These are phyloP conservation scores for Ramaria sp. DNA, from an alignment of 768 basidiomycete genomes.

Conservation along the genomic window DNA sequence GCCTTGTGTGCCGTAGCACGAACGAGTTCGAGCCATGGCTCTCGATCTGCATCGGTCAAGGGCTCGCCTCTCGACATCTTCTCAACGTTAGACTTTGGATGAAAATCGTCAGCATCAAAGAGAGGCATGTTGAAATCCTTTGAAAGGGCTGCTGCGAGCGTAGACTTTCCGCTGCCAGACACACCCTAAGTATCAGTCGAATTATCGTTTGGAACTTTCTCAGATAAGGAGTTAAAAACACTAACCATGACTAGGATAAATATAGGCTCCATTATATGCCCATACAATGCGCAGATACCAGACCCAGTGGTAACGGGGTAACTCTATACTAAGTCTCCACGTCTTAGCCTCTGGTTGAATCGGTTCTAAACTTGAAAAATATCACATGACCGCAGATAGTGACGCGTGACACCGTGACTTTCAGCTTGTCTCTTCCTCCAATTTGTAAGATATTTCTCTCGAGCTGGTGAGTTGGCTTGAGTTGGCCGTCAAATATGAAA, in stretches of 20 bases:
- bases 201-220: background rate
- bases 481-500: too few species aligned
- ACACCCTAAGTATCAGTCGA: conserved; percentile 40
- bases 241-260: conserved; percentile 45
- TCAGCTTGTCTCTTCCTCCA: too few species aligned
- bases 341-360: too few species aligned
- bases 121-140: conserved; percentile 56
- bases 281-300: background rate
- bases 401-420: too few species aligned
- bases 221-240: background rate
- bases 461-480: too few species aligned
- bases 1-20: conserved; percentile 50
- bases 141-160: conserved; percentile 57
- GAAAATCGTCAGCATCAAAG: conserved; percentile 83
- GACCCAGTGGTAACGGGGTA: too few species aligned
- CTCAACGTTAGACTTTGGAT: conserved; percentile 67
- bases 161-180: conserved; percentile 64
- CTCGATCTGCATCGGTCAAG: conserved; percentile 70
- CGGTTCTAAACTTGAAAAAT: too few species aligned
- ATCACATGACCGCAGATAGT: too few species aligned
- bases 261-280: conserved; percentile 10
- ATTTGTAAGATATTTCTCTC: too few species aligned
- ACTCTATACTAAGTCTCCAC: too few species aligned
- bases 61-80: conserved; percentile 80
- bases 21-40: conserved; percentile 76